phyloP scores from a whole-genome alignment of 768 basidiomycete species.

The Ephemerocybe angulata region DNA sequence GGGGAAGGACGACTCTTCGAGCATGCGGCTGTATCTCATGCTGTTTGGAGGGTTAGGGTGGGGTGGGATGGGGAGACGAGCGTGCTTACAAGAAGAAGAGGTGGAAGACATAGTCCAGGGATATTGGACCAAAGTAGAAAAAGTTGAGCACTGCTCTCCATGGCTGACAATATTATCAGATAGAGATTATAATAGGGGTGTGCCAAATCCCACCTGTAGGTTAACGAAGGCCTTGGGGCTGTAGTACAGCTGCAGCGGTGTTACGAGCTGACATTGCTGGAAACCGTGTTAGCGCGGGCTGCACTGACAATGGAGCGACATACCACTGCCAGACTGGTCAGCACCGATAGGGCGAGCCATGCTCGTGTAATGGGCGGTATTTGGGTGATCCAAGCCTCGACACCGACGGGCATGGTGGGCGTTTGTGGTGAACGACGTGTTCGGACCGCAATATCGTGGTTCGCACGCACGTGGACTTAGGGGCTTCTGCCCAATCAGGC shows the following conservation, averaged over 20 bases:
- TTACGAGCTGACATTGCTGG: slow-evolving; percentile 90
- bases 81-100: slow-evolving; percentile 93
- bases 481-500: neutral
- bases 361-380: slow-evolving; percentile 88
- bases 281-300: slow-evolving; percentile 1
- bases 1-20: slow-evolving; percentile 95
- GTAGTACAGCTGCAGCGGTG: slow-evolving; percentile 89
- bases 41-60: slow-evolving; percentile 36
- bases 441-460: neutral
- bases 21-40: slow-evolving; percentile 95
- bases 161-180: slow-evolving; percentile 42
- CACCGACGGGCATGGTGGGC: slow-evolving; percentile 66
- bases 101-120: slow-evolving; percentile 93
- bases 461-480: too few relatives aligned
- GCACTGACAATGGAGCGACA: slow-evolving; percentile 31
- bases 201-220: slow-evolving; percentile 50
- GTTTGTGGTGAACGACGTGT: neutral
- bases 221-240: slow-evolving; percentile 85
- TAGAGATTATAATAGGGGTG: neutral
- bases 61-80: neutral
- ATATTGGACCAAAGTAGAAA: slow-evolving; percentile 93
- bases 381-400: slow-evolving; percentile 88
- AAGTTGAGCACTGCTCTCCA: slow-evolving; percentile 91
- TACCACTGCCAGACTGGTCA: slow-evolving; percentile 84
- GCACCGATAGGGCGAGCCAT: slow-evolving; percentile 79